Evolutionary conservation across 1,139 yeast species (phyloP), one percentile per base, ranked within the genome.

Genomic region (Kazachstania sp.): DNA sequence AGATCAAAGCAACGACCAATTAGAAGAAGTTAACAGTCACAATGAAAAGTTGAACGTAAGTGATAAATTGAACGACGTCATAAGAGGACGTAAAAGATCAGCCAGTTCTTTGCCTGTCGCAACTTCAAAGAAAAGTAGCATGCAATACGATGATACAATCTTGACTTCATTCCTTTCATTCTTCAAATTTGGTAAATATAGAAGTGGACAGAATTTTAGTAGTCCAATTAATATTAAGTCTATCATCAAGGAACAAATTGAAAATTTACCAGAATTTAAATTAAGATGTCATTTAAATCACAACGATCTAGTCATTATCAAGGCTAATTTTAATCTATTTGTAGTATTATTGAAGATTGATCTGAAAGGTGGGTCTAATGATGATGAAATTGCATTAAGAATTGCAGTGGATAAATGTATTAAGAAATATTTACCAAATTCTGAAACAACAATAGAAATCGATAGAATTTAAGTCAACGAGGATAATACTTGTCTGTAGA

Each of bases 281-380:
- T 64, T 71, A 11, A 64, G 68, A 6, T 82, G 78, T 55, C 49
- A 49, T 16, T 41, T 63, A 34, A 61, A 60, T 8, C 63, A 82
- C 15, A 72, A 75, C 4, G 71, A 75, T 47, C 60, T 83, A 15
- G 70, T 76, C 48, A 68, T 83, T 13, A 73, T 85, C 8, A 79
- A 81, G 55, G 79, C 83, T 48, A 83, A 81, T 60, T 77, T 79
- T 59, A 74, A 73, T 47, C 65, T 81, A 4, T 78, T 72, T 54
- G 73, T 83, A 18, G 76, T 81, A 2, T 75, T 86, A 2, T 54
- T 82, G 36, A 72, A 70, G 48, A 55, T 83, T 8, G 63, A 62
- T 30, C 79, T 83, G 83, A 65, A 69, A 41, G 90, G 90, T n/a
- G 84, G 81, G 1, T 77, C 83, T 6, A 76, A 76, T 48, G 86